These are phyloP conservation scores for Paspalum notatum DNA, from an alignment of 176 grass and related monocot species.

Conservation along the genomic window DNA sequence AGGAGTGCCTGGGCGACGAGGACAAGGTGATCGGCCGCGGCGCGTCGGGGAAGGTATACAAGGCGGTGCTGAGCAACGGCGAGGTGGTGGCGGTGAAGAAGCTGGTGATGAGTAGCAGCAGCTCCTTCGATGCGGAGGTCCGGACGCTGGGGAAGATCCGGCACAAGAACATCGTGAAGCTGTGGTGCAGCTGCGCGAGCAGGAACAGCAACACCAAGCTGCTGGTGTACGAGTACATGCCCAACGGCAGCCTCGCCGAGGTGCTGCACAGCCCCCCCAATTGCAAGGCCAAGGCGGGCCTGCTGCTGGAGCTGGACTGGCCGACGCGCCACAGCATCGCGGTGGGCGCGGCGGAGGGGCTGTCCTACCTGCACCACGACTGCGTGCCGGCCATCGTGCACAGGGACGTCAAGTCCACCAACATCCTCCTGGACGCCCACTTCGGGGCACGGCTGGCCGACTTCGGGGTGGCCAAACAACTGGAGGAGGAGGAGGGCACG, in stretches of 20 bases:
- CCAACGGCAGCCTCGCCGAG: conserved; percentile 76
- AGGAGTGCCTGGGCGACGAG: conserved; percentile 74
- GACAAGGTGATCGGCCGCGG: conserved; percentile 80
- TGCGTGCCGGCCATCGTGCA: conserved; percentile 84
- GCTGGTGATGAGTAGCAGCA: conserved; percentile 41
- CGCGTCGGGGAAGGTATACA: conserved; percentile 89
- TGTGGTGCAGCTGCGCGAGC: conserved; percentile 51
- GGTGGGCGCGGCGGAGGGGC: conserved; percentile 71
- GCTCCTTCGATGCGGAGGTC: conserved; percentile 87
- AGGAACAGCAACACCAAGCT: conserved; percentile 57
- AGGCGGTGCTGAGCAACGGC: conserved; percentile 67
- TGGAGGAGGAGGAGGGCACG: conserved; percentile 48
- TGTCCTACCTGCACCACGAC: conserved; percentile 91
- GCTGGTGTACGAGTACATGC: conserved; percentile 87
- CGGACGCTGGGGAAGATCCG: conserved; percentile 82
- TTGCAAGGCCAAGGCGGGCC: conserved; percentile 58
- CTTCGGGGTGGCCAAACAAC: conserved; percentile 70
- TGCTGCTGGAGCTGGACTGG: conserved; percentile 86
- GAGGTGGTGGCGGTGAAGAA: conserved; percentile 86
- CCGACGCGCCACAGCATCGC: conserved; percentile 64
- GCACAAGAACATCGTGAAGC: conserved; percentile 95
- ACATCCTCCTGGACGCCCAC: conserved; percentile 81
- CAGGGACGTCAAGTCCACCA: conserved; percentile 88
- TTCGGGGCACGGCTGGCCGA: conserved; percentile 68
- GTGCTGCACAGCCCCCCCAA: conserved; percentile 61